Base-by-base conservation (phyloP, 345 rosid genomes). In the Adansonia digitata region DNA sequence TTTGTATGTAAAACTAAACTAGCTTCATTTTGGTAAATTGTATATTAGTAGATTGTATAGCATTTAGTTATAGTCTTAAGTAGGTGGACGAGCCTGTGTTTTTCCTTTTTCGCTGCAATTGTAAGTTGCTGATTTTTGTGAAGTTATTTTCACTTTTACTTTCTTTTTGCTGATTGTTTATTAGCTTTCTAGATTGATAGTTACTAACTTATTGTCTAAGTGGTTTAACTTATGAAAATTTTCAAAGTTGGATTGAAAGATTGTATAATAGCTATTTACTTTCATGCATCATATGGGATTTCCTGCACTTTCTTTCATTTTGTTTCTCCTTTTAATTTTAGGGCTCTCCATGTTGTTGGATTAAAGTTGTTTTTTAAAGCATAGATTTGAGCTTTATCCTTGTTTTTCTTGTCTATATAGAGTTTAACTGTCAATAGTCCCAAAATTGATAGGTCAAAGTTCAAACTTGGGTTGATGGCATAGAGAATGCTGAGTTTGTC, bases 381-480 rank as follows among this genome's bases (percentile, higher is more conserved):
- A 35, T 43, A 61, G 5, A 51, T 51, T 10, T 66, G 42, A 62
- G 53, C 51, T 72, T 69, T 78, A 13, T 31, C 62, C n/a, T 70
- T 65, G 43, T 75, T 77, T 46, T 51, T 14, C 71, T 53, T 5
- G 52, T 31, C 5, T 53, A 29, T 52, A 31, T 49, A 18, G 73
- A 69, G 60, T 34, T 69, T 71, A 57, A 55, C 14, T 7, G 48
- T 76, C 22, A 31, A 57, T 31, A 73, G 51, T 40, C 26, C 6
- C 55, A 2, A 34, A 79, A 75, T 62, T 60, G 17, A 68, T 69
- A 93, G 99, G 99, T 96, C 60, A 96, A 93, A 96, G 94, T 96
- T 76, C 99, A 93, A 78, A 96, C 99, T 10, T 95, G 97, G 98
- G 80, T 93, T 64, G 69, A 89, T 84, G 97, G 89, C 74, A 18